Evolutionary conservation across 805 yeast genomes (phyloP).

Genomic region (Grigorovia yakushimaensis): DNA sequence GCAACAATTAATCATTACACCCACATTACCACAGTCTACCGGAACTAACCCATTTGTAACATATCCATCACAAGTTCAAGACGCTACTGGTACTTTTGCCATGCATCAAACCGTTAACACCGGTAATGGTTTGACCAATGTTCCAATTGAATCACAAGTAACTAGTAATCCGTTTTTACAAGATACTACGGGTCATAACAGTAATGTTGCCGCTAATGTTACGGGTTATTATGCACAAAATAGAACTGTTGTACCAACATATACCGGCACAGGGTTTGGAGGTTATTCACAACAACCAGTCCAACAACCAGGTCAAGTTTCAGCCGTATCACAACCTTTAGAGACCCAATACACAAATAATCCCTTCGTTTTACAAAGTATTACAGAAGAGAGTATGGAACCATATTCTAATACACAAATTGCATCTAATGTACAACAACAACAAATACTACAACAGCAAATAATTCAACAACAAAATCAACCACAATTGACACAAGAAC

Average conservation of each 20-base stretch:
- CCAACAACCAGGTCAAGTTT: neutral
- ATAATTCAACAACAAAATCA: constrained; percentile 4
- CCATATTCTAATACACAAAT: neutral
- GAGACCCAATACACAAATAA: constrained; percentile 11
- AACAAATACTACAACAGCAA: neutral
- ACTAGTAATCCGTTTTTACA: constrained; percentile 17
- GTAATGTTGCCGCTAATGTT: constrained; percentile 10
- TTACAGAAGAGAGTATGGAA: constrained; percentile 11
- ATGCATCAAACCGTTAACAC: too few species aligned
- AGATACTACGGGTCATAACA: constrained; percentile 13
- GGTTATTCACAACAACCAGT: constrained; percentile 31
- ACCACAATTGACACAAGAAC: constrained; percentile 7
- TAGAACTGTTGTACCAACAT: constrained; percentile 25
- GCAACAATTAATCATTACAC: constrained; percentile 18
- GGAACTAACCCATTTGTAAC: constrained; percentile 27
- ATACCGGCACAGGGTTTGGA: constrained; percentile 55
- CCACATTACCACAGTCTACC: constrained; percentile 20
- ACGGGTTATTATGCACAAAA: constrained; percentile 23
- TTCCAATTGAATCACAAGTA: constrained; percentile 3
- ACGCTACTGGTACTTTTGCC: constrained; percentile 20
- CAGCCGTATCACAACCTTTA: constrained; percentile 7
- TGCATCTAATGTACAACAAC: neutral
- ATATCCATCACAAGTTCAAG: constrained; percentile 12
- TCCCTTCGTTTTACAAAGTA: constrained; percentile 30
- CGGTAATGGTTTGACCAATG: constrained; percentile 16